Conservation (phyloP, 441 rosid species). For the Adansonia gregorii region DNA sequence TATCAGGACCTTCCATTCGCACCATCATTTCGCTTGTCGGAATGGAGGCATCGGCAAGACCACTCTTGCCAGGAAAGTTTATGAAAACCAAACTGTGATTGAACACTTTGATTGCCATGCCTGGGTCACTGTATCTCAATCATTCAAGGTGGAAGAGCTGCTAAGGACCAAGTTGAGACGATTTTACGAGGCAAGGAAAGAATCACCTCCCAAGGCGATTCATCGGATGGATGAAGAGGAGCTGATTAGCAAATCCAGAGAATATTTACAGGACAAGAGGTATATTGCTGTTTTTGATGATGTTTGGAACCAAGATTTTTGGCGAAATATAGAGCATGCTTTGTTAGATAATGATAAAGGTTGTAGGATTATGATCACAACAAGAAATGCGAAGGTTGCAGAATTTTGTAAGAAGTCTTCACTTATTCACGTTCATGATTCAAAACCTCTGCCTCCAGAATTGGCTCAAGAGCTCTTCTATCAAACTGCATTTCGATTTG, state of each 20-base stretch:
- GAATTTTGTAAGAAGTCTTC: neutral
- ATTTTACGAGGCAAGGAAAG: neutral
- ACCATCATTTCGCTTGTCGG: neutral
- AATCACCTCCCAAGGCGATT: neutral
- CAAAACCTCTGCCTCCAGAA: neutral
- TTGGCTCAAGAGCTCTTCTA: constrained; percentile 21
- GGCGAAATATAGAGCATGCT: constrained; percentile 10
- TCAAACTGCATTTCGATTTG: constrained; percentile 4
- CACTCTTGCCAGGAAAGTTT: neutral
- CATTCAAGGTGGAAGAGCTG: neutral
- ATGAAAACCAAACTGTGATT: neutral
- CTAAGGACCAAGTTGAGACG: neutral
- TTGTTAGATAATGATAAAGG: constrained; percentile 16
- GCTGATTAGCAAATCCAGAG: neutral
- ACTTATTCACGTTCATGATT: neutral
- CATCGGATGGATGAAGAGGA: neutral
- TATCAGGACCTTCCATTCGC: neutral
- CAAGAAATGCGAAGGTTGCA: constrained; percentile 8
- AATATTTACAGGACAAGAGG: constrained; percentile 4
- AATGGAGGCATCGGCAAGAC: constrained; percentile 23
- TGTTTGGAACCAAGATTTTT: constrained; percentile 29
- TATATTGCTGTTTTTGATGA: constrained; percentile 30
- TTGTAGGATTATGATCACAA: constrained; percentile 26
- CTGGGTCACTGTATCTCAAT: constrained; percentile 8
- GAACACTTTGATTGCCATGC: constrained; percentile 13